A percentile compares a stretch with the other conserved stretches of the same genome.
These are phyloP conservation scores for Caryocar brasiliense DNA, from an alignment of 441 rosid genomes.

Conservation along the genomic window DNA sequence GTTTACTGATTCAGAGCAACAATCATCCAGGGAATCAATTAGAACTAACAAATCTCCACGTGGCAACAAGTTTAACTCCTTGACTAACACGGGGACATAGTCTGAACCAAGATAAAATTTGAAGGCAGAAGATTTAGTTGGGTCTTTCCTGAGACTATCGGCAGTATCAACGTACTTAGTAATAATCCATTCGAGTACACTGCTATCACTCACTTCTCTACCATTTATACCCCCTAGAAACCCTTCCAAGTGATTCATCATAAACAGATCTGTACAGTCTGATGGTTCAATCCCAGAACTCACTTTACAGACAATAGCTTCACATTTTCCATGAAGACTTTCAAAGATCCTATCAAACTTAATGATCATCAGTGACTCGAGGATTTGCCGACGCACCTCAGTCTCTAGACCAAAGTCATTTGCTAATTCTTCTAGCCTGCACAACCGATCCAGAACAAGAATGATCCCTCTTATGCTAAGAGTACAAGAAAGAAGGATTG, in stretches of 20 bases:
- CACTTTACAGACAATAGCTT: conserved; percentile 48
- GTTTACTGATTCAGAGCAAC: conserved; percentile 72
- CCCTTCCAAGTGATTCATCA: conserved; percentile 82
- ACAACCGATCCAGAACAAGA: conserved; percentile 49
- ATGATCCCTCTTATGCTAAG: conserved; percentile 65
- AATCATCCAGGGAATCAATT: conserved; percentile 65
- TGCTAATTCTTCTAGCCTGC: conserved; percentile 40
- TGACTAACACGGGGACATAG: conserved; percentile 35
- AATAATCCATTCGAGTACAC: conserved; percentile 68
- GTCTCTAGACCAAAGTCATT: conserved; percentile 35
- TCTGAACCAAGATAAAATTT: conserved; percentile 70
- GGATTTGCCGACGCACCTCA: conserved; percentile 44
- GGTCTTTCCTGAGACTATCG: conserved; percentile 75
- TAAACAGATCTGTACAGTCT: conserved; percentile 56
- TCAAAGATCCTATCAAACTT: conserved; percentile 76
- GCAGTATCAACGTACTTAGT: conserved; percentile 58
- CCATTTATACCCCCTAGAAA: conserved; percentile 52
- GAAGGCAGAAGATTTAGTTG: conserved; percentile 42
- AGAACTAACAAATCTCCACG: conserved; percentile 75
- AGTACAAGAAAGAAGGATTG: conserved; percentile 66
- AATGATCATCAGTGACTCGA: conserved; percentile 58
- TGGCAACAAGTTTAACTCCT: conserved; percentile 40
- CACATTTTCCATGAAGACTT: conserved; percentile 67
- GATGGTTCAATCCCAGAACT: conserved; percentile 42
- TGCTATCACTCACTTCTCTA: conserved; percentile 42